Evolutionary conservation across 78 protist genomes (phyloP).

Genomic region (Chrysochromulina parva): DNA sequence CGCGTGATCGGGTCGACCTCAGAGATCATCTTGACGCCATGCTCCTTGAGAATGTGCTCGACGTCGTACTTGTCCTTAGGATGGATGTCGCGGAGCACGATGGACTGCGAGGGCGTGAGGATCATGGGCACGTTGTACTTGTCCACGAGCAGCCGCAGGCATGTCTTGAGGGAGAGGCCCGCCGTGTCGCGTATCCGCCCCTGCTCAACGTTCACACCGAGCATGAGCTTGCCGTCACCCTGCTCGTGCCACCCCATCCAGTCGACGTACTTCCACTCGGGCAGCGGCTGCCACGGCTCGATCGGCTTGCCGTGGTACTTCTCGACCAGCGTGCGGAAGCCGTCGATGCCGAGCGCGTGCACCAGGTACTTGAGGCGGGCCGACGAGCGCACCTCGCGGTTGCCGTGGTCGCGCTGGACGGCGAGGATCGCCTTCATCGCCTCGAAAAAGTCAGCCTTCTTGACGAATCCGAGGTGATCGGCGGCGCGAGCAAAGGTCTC

Average conservation of each 20-base stretch:
- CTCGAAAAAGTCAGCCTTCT: slow-evolving; percentile 20
- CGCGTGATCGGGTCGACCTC: slow-evolving; percentile 45
- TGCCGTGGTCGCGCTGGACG: slow-evolving; percentile 77
- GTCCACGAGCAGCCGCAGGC: slow-evolving; percentile 55
- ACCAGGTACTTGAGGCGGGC: slow-evolving; percentile 55
- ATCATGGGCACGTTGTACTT: slow-evolving; percentile 7
- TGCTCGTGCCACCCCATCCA: slow-evolving; percentile 73
- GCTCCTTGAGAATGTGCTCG: slow-evolving; percentile 36
- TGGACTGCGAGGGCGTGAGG: slow-evolving; percentile 68
- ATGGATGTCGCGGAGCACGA: slow-evolving; percentile 49
- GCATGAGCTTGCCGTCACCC: slow-evolving; percentile 48
- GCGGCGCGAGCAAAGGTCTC: slow-evolving; percentile 8
- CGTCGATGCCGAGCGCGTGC: slow-evolving; percentile 49
- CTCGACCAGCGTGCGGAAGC: slow-evolving; percentile 47
- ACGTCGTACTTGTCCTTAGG: slow-evolving; percentile 2
- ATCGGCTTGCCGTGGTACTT: slow-evolving; percentile 4
- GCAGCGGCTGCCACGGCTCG: slow-evolving; percentile 35
- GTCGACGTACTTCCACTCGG: slow-evolving; percentile 43
- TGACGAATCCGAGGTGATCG: slow-evolving; percentile 37
- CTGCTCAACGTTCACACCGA: slow-evolving; percentile 57
- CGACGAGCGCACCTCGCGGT: slow-evolving; percentile 59
- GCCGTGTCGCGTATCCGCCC: slow-evolving; percentile 57
- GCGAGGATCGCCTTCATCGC: slow-evolving; percentile 36
- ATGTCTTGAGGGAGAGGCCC: slow-evolving; percentile 54
- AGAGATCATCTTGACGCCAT: slow-evolving; percentile 40